phyloP scores from a whole-genome alignment of 768 basidiomycete genomes.

The Collybia sordida region DNA sequence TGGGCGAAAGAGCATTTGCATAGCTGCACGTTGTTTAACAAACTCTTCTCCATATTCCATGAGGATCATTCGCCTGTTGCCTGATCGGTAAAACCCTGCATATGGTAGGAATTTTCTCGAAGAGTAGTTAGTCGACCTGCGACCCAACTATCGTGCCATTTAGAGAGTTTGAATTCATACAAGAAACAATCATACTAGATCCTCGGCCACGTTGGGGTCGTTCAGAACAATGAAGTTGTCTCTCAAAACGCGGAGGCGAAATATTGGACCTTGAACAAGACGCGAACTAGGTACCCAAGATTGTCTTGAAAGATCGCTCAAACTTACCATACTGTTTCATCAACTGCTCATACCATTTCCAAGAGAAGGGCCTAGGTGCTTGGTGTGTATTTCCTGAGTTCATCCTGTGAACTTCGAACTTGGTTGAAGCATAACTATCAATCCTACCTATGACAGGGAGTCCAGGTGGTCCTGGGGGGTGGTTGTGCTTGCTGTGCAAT shows the following conservation, averaged over 20 bases:
- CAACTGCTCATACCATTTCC: constrained; percentile 8
- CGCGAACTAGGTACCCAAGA: too few relatives aligned
- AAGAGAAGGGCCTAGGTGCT: constrained; percentile 7
- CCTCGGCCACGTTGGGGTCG: constrained; percentile 5
- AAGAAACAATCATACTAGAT: background rate
- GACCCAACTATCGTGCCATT: background rate
- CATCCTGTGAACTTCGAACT: background rate
- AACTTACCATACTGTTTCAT: background rate
- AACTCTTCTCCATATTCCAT: constrained; percentile 7
- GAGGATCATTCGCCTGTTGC: constrained; percentile 4
- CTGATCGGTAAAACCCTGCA: constrained; percentile 3
- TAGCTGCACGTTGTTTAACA: constrained; percentile 3
- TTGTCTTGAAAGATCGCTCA: background rate
- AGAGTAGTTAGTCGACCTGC: constrained; percentile 1
- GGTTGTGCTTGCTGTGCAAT: background rate
- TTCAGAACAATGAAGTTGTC: constrained; percentile 8
- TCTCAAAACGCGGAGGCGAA: constrained; percentile 5
- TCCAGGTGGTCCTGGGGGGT: constrained; percentile 5
- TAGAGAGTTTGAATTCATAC: background rate
- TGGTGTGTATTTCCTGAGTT: constrained; percentile 3
- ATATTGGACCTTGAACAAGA: background rate
- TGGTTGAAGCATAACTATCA: background rate
- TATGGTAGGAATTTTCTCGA: constrained; percentile 7
- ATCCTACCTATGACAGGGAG: constrained; percentile 3
- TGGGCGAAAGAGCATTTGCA: constrained; percentile 8